A percentile compares a stretch with the other conserved stretches of the same genome.
Conservation (phyloP, 2,329 filamentous ascomycete species). For the Beauveria medogensis region DNA sequence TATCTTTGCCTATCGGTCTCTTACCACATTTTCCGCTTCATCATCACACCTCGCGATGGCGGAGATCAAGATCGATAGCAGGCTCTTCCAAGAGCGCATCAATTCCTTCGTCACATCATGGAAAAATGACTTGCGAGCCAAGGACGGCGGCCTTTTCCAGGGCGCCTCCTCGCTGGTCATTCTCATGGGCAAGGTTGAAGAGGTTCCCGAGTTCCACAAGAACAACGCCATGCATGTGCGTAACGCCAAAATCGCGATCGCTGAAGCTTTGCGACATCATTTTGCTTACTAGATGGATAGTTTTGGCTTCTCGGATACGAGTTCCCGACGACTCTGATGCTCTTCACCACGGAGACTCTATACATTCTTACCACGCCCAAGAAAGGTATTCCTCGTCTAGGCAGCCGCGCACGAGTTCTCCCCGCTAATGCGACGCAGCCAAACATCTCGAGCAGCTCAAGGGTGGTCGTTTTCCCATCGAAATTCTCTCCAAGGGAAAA, state of each 20-base stretch:
- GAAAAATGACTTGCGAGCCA: conserved; percentile 90
- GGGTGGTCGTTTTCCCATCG: conserved; percentile 83
- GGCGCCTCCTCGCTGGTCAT: conserved; percentile 82
- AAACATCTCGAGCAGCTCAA: conserved; percentile 90
- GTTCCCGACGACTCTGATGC: conserved; percentile 90
- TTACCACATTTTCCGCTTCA: conserved; percentile 17
- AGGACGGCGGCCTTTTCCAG: conserved; percentile 72
- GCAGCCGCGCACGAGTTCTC: conserved; percentile 4
- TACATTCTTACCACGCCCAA: conserved; percentile 95
- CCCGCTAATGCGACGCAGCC: conserved; percentile 46
- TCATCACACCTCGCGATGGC: conserved; percentile 44
- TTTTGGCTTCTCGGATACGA: conserved; percentile 99
- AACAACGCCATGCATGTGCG: conserved; percentile 76
- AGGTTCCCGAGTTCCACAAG: conserved; percentile 81
- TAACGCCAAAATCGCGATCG: conserved; percentile 1
- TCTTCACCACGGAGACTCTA: conserved; percentile 80
- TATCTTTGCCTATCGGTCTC: conserved; percentile 18
- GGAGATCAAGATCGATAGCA: conserved; percentile 93
- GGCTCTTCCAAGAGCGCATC: conserved; percentile 87
- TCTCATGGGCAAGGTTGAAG: conserved; percentile 91
- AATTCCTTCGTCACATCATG: conserved; percentile 81
- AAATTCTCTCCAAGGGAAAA: conserved; percentile 86
- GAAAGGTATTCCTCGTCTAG: conserved; percentile 59
- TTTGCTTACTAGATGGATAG: conserved; percentile 36
- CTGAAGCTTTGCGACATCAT: neutral